Percentiles rank a stretch among this genome's conserved stretches.
These are phyloP conservation scores for Stramenopiles sp. DNA, from an alignment of 352 stramenopile species.

Conservation along the genomic window DNA sequence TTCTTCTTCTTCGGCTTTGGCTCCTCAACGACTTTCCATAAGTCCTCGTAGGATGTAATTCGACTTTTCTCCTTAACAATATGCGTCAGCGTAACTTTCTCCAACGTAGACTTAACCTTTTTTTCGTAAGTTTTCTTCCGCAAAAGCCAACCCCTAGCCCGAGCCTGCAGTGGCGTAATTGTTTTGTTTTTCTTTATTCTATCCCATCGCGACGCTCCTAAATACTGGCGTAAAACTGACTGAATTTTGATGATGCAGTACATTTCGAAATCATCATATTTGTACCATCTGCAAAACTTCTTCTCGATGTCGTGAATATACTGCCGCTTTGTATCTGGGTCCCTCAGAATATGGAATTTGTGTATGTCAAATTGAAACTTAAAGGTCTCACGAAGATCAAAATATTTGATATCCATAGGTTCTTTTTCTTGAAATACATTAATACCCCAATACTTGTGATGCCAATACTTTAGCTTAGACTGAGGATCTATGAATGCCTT, in stretches of 20 bases:
- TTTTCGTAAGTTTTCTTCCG: background rate
- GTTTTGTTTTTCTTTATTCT: background rate
- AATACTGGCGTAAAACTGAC: background rate
- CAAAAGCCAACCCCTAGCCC: background rate
- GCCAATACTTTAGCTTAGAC: background rate
- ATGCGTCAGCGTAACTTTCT: background rate
- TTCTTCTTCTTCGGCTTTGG: background rate
- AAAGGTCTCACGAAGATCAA: background rate
- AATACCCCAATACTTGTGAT: background rate
- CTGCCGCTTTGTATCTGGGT: background rate
- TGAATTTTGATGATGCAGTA: background rate
- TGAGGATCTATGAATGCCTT: background rate
- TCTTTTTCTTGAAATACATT: background rate
- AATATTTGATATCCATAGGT: background rate
- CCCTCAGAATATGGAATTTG: background rate
- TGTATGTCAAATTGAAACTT: background rate
- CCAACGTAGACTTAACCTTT: background rate
- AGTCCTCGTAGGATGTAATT: background rate
- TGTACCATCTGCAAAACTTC: background rate
- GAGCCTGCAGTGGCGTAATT: background rate
- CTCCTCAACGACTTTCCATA: background rate
- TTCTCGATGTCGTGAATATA: background rate
- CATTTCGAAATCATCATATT: background rate
- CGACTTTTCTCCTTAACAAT: background rate
- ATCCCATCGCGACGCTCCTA: background rate